Evolutionary conservation across 208 protist species (phyloP).

Genomic region (Leptomonas seymouri): DNA sequence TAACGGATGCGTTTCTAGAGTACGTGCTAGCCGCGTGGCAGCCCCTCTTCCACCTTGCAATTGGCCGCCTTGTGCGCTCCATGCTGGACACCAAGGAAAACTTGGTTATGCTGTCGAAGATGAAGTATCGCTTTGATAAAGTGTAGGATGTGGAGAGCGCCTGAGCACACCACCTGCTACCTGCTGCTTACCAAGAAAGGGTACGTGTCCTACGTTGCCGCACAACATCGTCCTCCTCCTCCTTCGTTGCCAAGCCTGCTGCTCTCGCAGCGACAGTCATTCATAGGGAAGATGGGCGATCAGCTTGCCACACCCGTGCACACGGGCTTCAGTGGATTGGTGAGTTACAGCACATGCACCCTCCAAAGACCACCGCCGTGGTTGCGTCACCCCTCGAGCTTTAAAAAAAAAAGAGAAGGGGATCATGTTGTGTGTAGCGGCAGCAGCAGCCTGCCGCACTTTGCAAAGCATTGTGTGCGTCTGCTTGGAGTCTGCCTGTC

Average conservation of each 20-base stretch:
- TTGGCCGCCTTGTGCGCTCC: conserved; percentile 47
- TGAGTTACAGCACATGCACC: too few species aligned
- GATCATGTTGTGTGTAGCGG: neutral
- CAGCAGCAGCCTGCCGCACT: too few species aligned
- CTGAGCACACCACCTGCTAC: too few species aligned
- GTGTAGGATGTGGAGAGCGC: conserved; percentile 21
- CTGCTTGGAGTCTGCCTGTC: too few species aligned
- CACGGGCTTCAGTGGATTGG: too few species aligned
- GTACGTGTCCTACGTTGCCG: neutral
- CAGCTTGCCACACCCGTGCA: too few species aligned
- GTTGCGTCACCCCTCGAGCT: too few species aligned
- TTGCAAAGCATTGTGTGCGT: too few species aligned
- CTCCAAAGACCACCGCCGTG: too few species aligned
- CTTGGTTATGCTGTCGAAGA: conserved; percentile 45
- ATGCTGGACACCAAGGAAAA: conserved; percentile 49
- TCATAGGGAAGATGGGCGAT: too few species aligned
- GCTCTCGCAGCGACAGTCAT: neutral
- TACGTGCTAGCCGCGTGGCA: conserved; percentile 71
- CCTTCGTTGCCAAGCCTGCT: neutral
- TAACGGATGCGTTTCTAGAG: conserved; percentile 39
- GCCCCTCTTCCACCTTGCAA: conserved; percentile 61
- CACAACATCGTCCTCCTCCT: too few species aligned
- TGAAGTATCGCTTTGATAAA: conserved; percentile 80
- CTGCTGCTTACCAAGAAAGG: neutral
- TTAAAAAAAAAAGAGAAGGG: neutral